These are phyloP conservation scores for Pseudonitzschia pungens DNA, from an alignment of 108 stramenopile species.

Conservation along the genomic window DNA sequence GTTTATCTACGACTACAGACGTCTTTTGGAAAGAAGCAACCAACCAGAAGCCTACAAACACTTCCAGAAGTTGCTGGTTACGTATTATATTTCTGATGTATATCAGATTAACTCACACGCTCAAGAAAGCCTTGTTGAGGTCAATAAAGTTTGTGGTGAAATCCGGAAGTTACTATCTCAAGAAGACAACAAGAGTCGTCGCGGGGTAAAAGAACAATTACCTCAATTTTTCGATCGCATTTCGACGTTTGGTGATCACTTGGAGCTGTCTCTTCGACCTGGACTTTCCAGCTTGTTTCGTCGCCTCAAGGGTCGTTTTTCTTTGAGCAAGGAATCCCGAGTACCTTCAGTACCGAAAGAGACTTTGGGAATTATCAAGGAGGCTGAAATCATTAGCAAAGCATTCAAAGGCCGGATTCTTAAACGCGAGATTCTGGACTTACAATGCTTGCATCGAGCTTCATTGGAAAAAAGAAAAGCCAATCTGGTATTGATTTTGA, in stretches of 20 bases:
- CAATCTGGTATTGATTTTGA: slow-evolving; percentile 24
- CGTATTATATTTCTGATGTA: slow-evolving; percentile 25
- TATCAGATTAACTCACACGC: slow-evolving; percentile 40
- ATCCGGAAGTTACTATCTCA: slow-evolving; percentile 9
- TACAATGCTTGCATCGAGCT: slow-evolving; percentile 33
- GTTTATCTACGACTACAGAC: slow-evolving; percentile 26
- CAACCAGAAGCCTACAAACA: slow-evolving; percentile 24
- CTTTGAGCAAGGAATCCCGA: background rate
- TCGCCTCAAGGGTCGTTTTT: slow-evolving; percentile 24
- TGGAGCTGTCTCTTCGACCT: slow-evolving; percentile 31
- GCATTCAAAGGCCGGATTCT: slow-evolving; percentile 11
- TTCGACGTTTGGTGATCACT: slow-evolving; percentile 10
- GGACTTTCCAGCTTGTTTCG: slow-evolving; percentile 25
- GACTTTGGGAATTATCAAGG: slow-evolving; percentile 26
- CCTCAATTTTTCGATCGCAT: slow-evolving; percentile 25
- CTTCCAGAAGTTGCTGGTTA: slow-evolving; percentile 25
- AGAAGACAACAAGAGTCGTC: background rate
- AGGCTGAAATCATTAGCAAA: slow-evolving; percentile 16
- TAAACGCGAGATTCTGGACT: slow-evolving; percentile 31
- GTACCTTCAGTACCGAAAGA: slow-evolving; percentile 25
- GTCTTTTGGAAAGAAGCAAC: slow-evolving; percentile 16
- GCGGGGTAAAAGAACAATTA: background rate
- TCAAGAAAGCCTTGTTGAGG: slow-evolving; percentile 36
- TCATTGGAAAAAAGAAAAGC: slow-evolving; percentile 32
- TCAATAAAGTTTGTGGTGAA: slow-evolving; percentile 24